phyloP scores from a whole-genome alignment of 768 basidiomycete species.

The Lentinula sp. region DNA sequence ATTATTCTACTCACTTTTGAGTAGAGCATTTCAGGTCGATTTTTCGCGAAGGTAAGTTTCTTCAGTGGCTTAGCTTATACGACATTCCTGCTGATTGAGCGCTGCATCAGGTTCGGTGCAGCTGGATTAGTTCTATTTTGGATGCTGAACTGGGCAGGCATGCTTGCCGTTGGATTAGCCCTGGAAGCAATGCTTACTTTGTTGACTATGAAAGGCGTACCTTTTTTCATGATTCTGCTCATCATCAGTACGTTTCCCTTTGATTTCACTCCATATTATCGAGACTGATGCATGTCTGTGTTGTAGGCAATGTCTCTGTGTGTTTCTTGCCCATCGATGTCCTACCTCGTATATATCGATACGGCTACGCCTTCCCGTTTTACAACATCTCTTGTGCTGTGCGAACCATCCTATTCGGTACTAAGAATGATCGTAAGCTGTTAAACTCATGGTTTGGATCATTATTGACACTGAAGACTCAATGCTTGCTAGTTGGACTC shows the following conservation, averaged over 20 bases:
- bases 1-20: slow-evolving; percentile 55
- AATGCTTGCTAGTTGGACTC: slow-evolving; percentile 39
- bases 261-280: neutral
- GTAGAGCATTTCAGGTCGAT: slow-evolving; percentile 53
- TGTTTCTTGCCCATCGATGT: slow-evolving; percentile 51
- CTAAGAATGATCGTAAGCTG: slow-evolving; percentile 50
- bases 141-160: slow-evolving; percentile 57
- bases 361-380: slow-evolving; percentile 68
- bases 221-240: slow-evolving; percentile 60
- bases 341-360: slow-evolving; percentile 52
- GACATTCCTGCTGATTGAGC: neutral
- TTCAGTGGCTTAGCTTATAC: neutral
- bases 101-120: slow-evolving; percentile 31
- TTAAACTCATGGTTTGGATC: neutral
- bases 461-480: neutral
- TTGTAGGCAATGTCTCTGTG: slow-evolving; percentile 52
- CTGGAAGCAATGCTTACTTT: slow-evolving; percentile 54
- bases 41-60: slow-evolving; percentile 38
- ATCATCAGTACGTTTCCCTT: slow-evolving; percentile 44
- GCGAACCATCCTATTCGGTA: slow-evolving; percentile 59
- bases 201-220: slow-evolving; percentile 43
- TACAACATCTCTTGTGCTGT: slow-evolving; percentile 62
- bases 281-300: neutral
- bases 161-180: slow-evolving; percentile 55
- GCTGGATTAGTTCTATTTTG: slow-evolving; percentile 59